Evolutionary conservation across 2,329 filamentous ascomycete species (phyloP).

Genomic region (Ophiostoma montium): DNA sequence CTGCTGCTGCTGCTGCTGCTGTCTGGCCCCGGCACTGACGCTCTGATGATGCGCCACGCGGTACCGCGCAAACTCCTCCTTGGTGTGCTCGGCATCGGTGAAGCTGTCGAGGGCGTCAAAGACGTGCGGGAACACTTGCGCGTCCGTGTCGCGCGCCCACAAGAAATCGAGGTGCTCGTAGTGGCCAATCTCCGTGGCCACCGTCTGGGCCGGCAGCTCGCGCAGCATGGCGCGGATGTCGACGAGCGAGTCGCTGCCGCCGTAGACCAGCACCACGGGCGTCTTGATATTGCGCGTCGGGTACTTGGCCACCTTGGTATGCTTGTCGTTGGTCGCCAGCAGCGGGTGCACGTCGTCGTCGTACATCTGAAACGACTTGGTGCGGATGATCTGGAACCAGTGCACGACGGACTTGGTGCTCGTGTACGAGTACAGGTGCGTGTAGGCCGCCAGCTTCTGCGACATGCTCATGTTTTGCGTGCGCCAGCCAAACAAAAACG

Average conservation of each 20-base stretch:
- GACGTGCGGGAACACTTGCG: slow-evolving; percentile 78
- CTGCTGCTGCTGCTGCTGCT: background rate
- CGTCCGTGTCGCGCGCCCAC: slow-evolving; percentile 77
- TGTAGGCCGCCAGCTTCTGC: slow-evolving; percentile 91
- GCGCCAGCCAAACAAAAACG: slow-evolving; percentile 82
- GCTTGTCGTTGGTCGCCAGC: slow-evolving; percentile 60
- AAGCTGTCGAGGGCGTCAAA: slow-evolving; percentile 75
- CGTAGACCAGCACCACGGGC: slow-evolving; percentile 84
- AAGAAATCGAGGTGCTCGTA: slow-evolving; percentile 97
- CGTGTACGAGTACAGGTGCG: slow-evolving; percentile 91
- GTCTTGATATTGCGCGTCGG: slow-evolving; percentile 96
- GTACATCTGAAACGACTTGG: slow-evolving; percentile 94
- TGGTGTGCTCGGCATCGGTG: slow-evolving; percentile 40
- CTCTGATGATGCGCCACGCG: slow-evolving; percentile 35
- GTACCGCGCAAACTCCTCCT: slow-evolving; percentile 48
- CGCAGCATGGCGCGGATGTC: slow-evolving; percentile 87
- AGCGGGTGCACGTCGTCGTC: slow-evolving; percentile 83
- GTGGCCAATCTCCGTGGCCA: slow-evolving; percentile 74
- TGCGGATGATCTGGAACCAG: slow-evolving; percentile 99
- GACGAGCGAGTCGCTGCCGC: slow-evolving; percentile 83
- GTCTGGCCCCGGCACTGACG: slow-evolving; percentile 19
- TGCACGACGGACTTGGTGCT: slow-evolving; percentile 95
- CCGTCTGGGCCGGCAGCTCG: slow-evolving; percentile 71
- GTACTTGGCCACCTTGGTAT: slow-evolving; percentile 93
- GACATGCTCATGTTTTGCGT: slow-evolving; percentile 68